Conservation (phyloP, 768 basidiomycete species). For the Mycena galopus region DNA sequence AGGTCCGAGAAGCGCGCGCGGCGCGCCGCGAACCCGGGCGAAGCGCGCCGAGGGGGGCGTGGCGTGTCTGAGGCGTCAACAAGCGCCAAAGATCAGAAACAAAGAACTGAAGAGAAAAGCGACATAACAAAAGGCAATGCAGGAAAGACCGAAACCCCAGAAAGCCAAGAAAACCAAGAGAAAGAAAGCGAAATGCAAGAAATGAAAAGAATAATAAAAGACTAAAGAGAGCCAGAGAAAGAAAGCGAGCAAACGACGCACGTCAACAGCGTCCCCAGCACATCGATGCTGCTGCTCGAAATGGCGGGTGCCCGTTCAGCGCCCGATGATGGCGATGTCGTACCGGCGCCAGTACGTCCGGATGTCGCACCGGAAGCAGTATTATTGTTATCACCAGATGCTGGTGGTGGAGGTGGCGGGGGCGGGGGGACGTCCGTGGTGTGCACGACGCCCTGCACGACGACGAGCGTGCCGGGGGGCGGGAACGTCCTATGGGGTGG, state of each 20-base stretch:
- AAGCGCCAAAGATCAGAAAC: too few relatives aligned
- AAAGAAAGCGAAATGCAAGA: too few relatives aligned
- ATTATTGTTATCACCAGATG: background rate
- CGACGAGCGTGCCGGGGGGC: conserved; percentile 82
- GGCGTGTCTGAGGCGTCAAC: too few relatives aligned
- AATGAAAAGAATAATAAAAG: too few relatives aligned
- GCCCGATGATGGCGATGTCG: too few relatives aligned
- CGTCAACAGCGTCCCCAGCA: conserved; percentile 87
- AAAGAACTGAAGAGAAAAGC: too few relatives aligned
- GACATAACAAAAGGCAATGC: too few relatives aligned
- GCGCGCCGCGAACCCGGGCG: too few relatives aligned
- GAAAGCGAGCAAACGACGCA: conserved; percentile 48
- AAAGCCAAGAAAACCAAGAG: background rate
- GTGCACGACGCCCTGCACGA: conserved; percentile 87
- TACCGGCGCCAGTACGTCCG: conserved; percentile 30
- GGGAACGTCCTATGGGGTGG: conserved; percentile 57
- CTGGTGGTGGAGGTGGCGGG: conserved; percentile 24
- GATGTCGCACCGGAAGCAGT: background rate
- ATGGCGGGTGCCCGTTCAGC: too few relatives aligned
- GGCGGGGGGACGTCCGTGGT: conserved; percentile 72
- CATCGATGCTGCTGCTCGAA: conserved; percentile 84
- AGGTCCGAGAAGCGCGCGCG: too few relatives aligned
- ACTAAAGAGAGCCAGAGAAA: background rate
- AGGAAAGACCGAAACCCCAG: too few relatives aligned
- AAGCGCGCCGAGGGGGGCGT: too few relatives aligned